phyloP scores from a whole-genome alignment of 2,329 filamentous ascomycete species.

The Colletotrichum graminicola region DNA sequence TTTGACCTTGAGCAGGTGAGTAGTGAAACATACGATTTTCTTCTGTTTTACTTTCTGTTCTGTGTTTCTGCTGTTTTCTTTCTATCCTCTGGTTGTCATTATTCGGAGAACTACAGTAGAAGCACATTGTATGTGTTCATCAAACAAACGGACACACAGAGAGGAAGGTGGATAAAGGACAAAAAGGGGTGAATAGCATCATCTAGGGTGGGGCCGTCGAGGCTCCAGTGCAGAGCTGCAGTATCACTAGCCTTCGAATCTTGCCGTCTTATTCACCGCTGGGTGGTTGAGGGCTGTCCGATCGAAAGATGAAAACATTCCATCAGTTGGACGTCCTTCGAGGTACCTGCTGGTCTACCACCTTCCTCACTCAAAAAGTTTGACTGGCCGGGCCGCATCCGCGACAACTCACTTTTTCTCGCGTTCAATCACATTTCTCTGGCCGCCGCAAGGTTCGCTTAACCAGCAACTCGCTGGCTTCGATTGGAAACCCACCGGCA shows the following conservation, averaged over 20 bases:
- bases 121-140: constrained; percentile 10
- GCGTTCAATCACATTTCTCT: background rate
- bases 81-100: constrained; percentile 4
- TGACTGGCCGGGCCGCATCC: background rate
- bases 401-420: constrained; percentile 5
- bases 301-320: background rate
- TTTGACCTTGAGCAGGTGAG: constrained; percentile 86
- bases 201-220: constrained; percentile 10
- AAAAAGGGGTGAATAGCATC: constrained; percentile 27
- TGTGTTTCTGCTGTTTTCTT: constrained; percentile 26
- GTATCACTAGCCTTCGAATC: background rate
- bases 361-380: constrained; percentile 1
- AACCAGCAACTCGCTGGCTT: background rate
- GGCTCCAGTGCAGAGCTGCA: background rate
- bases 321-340: constrained; percentile 1
- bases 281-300: background rate
- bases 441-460: background rate
- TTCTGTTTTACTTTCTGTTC: constrained; percentile 41
- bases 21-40: constrained; percentile 46
- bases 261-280: background rate
- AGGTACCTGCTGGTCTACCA: constrained; percentile 6
- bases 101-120: background rate
- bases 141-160: constrained; percentile 16
- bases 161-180: background rate
- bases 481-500: background rate